Conservation (phyloP, 768 basidiomycete species). For the Russula sp. region DNA sequence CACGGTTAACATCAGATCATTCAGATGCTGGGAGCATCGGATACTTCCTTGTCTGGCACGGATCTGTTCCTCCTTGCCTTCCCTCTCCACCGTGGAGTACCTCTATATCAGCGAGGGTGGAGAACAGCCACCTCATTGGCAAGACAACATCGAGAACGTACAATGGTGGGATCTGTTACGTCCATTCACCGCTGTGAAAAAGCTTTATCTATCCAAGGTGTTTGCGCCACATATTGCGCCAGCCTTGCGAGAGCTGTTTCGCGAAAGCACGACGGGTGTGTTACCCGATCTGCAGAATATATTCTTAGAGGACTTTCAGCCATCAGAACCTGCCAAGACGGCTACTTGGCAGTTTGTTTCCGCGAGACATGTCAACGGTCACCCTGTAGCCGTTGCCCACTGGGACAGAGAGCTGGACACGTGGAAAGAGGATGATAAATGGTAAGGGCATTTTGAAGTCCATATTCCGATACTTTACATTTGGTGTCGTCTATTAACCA, state of each 20-base stretch:
- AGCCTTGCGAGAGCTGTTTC: neutral
- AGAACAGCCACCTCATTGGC: neutral
- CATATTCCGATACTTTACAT: too few species aligned
- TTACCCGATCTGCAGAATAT: neutral
- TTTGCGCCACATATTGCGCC: neutral
- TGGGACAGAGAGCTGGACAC: too few species aligned
- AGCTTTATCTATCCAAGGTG: neutral
- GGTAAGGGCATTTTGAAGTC: too few species aligned
- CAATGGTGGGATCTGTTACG: neutral
- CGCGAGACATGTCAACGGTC: neutral
- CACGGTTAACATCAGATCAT: neutral
- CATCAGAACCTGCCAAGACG: neutral
- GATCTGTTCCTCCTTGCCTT: neutral
- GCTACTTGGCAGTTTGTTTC: neutral
- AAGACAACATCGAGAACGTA: neutral
- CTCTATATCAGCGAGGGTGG: neutral
- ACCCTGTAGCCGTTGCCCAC: too few species aligned
- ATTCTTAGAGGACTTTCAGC: neutral
- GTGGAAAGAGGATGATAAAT: too few species aligned
- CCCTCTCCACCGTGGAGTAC: neutral
- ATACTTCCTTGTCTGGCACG: neutral
- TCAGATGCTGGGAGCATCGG: too few species aligned
- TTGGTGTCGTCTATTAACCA: too few species aligned
- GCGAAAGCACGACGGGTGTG: neutral
- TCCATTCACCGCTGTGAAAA: neutral